Percentiles rank a stretch among this genome's conserved stretches.
Evolutionary conservation across 208 protist species (phyloP).

Genomic region (Wallacemonas sp.): DNA sequence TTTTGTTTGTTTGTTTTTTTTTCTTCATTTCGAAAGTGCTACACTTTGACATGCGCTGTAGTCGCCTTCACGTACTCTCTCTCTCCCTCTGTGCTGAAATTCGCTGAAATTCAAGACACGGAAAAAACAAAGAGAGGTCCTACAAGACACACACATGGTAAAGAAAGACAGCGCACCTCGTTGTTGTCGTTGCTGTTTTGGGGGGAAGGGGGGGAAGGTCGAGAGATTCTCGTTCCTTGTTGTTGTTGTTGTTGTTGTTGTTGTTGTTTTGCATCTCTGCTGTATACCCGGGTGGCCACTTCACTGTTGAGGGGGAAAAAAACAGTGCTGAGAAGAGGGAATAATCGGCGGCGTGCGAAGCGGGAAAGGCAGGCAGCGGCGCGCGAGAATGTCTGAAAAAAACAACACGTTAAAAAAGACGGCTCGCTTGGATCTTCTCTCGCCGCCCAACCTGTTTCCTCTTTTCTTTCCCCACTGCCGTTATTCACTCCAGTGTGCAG

Average conservation of each 20-base stretch:
- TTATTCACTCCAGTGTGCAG: no score
- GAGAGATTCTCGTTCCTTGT: no score
- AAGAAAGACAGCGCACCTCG: no score
- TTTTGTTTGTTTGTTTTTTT: slow-evolving; percentile 14
- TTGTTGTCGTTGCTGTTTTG: not conserved
- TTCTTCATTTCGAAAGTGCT: slow-evolving; percentile 6
- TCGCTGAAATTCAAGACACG: not conserved
- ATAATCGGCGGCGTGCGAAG: no score
- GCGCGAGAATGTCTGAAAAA: no score
- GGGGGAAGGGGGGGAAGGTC: not conserved
- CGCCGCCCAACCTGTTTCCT: no score
- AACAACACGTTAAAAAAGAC: no score
- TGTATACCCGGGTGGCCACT: not conserved
- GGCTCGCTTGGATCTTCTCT: no score
- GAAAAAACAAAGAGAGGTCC: slow-evolving; percentile 12
- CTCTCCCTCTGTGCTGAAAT: not conserved
- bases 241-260: not conserved
- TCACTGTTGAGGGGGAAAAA: not conserved
- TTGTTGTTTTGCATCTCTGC: slow-evolving; percentile 16
- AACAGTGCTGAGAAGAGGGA: not conserved
- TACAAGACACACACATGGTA: not conserved
- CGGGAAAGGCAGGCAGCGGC: no score
- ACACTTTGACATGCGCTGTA: not conserved
- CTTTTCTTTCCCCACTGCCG: no score
- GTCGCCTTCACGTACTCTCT: no score